Percentiles rank a stretch among this genome's conserved stretches.
These are phyloP conservation scores for Plantago major DNA, from an alignment of 257 asterid species.

Conservation along the genomic window DNA sequence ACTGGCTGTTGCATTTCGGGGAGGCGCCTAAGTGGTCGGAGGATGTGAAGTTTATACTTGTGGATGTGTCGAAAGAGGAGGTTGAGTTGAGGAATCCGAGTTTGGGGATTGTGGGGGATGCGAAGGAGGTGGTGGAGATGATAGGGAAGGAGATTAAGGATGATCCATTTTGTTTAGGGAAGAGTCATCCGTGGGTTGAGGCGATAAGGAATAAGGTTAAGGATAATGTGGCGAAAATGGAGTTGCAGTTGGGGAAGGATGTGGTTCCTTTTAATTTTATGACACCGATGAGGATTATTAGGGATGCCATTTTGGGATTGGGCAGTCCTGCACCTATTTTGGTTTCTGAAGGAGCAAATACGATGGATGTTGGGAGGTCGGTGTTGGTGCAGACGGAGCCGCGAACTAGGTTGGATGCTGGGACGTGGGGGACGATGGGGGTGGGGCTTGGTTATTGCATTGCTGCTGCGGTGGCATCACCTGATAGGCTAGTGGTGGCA, in stretches of 20 bases:
- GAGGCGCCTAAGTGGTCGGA: slow-evolving; percentile 89
- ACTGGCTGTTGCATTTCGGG: slow-evolving; percentile 89
- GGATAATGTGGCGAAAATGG: slow-evolving; percentile 86
- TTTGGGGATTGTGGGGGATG: slow-evolving; percentile 81
- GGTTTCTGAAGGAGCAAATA: slow-evolving; percentile 91
- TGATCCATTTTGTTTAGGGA: slow-evolving; percentile 76
- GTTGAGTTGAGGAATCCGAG: slow-evolving; percentile 66
- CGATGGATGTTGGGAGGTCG: slow-evolving; percentile 85
- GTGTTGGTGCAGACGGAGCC: slow-evolving; percentile 88
- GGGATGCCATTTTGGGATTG: slow-evolving; percentile 65
- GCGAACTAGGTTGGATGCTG: slow-evolving; percentile 91
- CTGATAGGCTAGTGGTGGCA: slow-evolving; percentile 83
- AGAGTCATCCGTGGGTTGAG: slow-evolving; percentile 81
- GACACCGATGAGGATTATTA: slow-evolving; percentile 89
- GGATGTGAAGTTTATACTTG: slow-evolving; percentile 77
- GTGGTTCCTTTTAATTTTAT: slow-evolving; percentile 82
- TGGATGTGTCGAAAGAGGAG: slow-evolving; percentile 64
- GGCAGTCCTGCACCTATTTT: slow-evolving; percentile 75
- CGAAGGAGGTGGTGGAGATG: slow-evolving; percentile 61
- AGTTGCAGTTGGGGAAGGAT: slow-evolving; percentile 62
- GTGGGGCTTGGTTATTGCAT: slow-evolving; percentile 96
- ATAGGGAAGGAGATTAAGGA: slow-evolving; percentile 71
- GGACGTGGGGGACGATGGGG: slow-evolving; percentile 99
- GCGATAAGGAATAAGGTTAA: slow-evolving; percentile 51
- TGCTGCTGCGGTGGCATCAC: slow-evolving; percentile 92